Evolutionary conservation across 164 flowering plant species (phyloP).

Genomic region (Dillenia turbinata): DNA sequence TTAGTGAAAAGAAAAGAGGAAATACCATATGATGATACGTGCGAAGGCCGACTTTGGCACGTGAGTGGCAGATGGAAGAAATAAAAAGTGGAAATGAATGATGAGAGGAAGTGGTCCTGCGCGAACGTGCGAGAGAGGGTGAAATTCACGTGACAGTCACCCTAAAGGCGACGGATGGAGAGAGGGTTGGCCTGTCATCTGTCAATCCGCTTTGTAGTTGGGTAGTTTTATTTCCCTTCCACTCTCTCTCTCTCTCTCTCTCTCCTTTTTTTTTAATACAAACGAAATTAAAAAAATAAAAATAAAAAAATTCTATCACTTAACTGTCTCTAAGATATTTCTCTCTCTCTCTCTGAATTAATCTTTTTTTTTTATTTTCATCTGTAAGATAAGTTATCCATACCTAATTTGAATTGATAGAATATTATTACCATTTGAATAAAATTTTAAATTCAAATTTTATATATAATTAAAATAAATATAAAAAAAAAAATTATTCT

Average conservation of each 20-base stretch:
- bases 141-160: constrained; percentile 58
- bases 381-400: not conserved
- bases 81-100: constrained; percentile 9
- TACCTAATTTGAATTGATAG: not conserved
- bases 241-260: not conserved
- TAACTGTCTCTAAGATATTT: no score
- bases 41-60: constrained; percentile 32
- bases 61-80: constrained; percentile 27
- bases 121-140: constrained; percentile 35
- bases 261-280: no score
- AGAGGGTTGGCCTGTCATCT: constrained; percentile 43
- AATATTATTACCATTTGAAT: no score
- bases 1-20: no score
- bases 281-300: no score
- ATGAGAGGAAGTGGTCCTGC: constrained; percentile 17
- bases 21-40: constrained; percentile 12
- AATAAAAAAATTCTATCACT: no score
- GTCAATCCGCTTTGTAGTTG: constrained; percentile 49
- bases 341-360: not conserved
- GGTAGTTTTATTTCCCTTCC: constrained; percentile 10
- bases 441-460: no score
- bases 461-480: no score
- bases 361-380: not conserved
- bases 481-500: no score
- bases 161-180: constrained; percentile 28